Percentiles rank a stretch among this genome's conserved stretches.
Evolutionary conservation across 1,139 yeast species (phyloP).

Genomic region (Pichia sp.): DNA sequence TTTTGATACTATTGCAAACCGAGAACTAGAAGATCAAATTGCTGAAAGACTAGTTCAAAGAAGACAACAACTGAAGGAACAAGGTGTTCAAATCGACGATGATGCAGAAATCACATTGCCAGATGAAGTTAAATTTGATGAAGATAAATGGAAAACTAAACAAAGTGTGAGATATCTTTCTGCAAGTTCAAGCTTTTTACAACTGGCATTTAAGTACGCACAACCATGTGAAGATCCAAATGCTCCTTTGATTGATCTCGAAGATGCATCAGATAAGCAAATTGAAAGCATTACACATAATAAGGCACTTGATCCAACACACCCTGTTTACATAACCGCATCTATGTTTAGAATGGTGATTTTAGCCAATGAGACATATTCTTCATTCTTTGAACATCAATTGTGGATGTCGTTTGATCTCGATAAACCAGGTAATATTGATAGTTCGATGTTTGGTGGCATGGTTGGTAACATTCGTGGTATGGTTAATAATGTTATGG

Average conservation of each 20-base stretch:
- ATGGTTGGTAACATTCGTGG: conserved; percentile 68
- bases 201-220: conserved; percentile 89
- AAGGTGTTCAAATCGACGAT: conserved; percentile 27
- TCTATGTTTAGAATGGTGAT: conserved; percentile 96
- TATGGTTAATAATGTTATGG: conserved; percentile 87
- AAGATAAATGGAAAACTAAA: conserved; percentile 59
- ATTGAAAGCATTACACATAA: conserved; percentile 47
- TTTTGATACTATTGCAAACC: conserved; percentile 59
- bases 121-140: conserved; percentile 57
- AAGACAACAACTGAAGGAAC: conserved; percentile 32
- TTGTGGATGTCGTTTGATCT: conserved; percentile 67
- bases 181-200: conserved; percentile 85
- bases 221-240: conserved; percentile 59
- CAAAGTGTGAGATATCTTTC: conserved; percentile 81
- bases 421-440: conserved; percentile 48
- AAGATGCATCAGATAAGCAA: conserved; percentile 28
- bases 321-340: conserved; percentile 72
- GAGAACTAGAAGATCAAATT: conserved; percentile 59
- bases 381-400: conserved; percentile 71
- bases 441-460: conserved; percentile 13
- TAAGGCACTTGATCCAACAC: conserved; percentile 77
- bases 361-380: conserved; percentile 91
- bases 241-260: conserved; percentile 39
- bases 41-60: conserved; percentile 54
- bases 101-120: conserved; percentile 50